A percentile compares a stretch with the other conserved stretches of the same genome.
Conservation (phyloP, 2,329 filamentous ascomycete genomes). For the Xylariaceae sp. region DNA sequence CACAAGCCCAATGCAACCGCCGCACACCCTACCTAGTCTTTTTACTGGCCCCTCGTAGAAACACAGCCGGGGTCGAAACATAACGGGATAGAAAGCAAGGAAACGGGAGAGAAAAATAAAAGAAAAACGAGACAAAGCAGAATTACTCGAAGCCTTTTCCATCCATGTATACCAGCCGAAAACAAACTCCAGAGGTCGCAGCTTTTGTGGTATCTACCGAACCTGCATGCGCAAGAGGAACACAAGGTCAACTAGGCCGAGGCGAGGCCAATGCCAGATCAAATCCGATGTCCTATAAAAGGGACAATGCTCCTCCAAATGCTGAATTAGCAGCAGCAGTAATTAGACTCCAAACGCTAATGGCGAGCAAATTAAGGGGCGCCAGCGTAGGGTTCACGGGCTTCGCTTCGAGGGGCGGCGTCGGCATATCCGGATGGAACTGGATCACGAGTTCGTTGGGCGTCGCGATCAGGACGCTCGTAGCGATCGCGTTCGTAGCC, state of each 20-base stretch:
- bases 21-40: conserved; percentile 17
- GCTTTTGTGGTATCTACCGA: conserved; percentile 30
- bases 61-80: conserved; percentile 15
- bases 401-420: conserved; percentile 37
- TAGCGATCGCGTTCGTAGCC: conserved; percentile 35
- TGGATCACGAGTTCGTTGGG: conserved; percentile 36
- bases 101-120: conserved; percentile 5
- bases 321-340: conserved; percentile 25
- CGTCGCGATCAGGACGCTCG: conserved; percentile 43
- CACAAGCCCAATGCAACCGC: conserved; percentile 22
- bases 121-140: conserved; percentile 25
- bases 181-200: conserved; percentile 31
- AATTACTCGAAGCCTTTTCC: conserved; percentile 31
- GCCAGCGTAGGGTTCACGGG: conserved; percentile 40
- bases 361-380: conserved; percentile 25
- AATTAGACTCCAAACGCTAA: conserved; percentile 18
- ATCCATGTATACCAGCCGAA: conserved; percentile 33
- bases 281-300: conserved; percentile 17
- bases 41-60: conserved; percentile 10
- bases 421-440: conserved; percentile 38
- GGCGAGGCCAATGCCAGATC: conserved; percentile 17
- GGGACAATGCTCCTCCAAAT: conserved; percentile 22
- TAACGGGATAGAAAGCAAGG: conserved; percentile 8
- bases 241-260: conserved; percentile 23
- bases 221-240: conserved; percentile 28